Base-by-base conservation (phyloP, 2,329 filamentous ascomycete species). In the Epichloe sibirici region DNA sequence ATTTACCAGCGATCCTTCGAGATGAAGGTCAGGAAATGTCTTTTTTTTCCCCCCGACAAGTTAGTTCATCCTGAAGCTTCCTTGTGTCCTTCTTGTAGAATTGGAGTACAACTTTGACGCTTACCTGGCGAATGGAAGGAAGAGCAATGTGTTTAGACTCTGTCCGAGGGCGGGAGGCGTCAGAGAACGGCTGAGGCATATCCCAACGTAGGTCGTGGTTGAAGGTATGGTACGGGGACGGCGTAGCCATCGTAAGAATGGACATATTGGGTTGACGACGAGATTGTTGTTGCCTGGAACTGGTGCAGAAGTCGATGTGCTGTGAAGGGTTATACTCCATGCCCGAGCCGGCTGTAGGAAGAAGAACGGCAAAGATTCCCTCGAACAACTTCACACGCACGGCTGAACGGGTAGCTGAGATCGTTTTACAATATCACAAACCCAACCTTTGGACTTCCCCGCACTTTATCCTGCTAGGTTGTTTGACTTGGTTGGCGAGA, bases 91-190 rank as follows among this genome's bases (percentile, higher is more conserved):
- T 8, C 4, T 8, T 42, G 11, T 2, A 15, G 21, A 11, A 12
- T 42, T 5, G 7, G n/a, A 13, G 17, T 11, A 8, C 31, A 40
- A 17, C 39, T 46, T 44, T n/a, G 37, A 25, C 7, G 49, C 61
- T 52, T 72, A 78, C 76, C 73, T 77, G 72, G 57, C 74, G 69
- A 48, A 80, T 77, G 1, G 77, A 74, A 21, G 77, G 77, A 23
- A 80, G 66, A 38, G 70, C 69, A 34, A 75, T 61, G 53, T 65
- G 63, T 55, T 71, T 67, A n/a, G 62, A 61, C 51, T 75, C 71
- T 17, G 60, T 59, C 51, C 66, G 66, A 46, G 66, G 64, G 40
- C 66, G 61, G 17, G 64, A 61, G 37, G 64, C 66, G 34, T 71
- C 69, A 35, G 65, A 54, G 17, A 45, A 51, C 4, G 64, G 59